Evolutionary conservation across 306 rosid genomes (phyloP), one percentile per base, ranked within the genome.

Genomic region (Erythrophleum fordii): DNA sequence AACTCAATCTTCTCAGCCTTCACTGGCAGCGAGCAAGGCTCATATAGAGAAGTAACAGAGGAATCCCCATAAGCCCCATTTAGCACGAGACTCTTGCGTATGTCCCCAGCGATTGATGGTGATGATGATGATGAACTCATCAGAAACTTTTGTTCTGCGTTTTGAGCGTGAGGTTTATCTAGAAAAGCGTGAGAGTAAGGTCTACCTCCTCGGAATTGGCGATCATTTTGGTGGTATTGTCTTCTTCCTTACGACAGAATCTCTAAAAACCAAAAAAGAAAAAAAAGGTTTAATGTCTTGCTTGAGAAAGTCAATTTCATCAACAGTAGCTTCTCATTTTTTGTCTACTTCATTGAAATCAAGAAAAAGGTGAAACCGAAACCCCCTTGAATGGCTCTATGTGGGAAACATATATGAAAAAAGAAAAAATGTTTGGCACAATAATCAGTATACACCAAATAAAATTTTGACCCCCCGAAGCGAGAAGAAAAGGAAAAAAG

Each of bases 301-400:
- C 65, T 80, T 49, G 46, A n/a, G 8, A 26, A 64, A 25, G 0
- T 1, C 17, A n/a, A 13, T 17, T 44, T 73, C 26, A 67, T 56
- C 10, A 68, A 61, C 25, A 49, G 52, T 20, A 31, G 60, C 25
- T 74, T 59, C 5, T 42, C 20, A 13, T 6, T 31, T 9, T 16
- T 12, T 23, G n/a, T 11, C 81, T 75, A 56, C 87, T 80, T 75
- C 87, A 76, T 81, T 58, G 76, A 28, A 72, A 81, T 42, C 14
- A 65, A 58, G 48, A 41, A 44, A 22, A 70, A 75, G 77, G 67
- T 11, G 44, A 23, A 62, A 41, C n/a, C 14, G 3, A 46, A 68
- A 71, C 52, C 31, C 68, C 22, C 55, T 37, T 37, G 42, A 6
- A 37, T 77, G 42, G 22, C 28, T 64, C 44, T 68, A 46, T 62